Base-by-base conservation (phyloP, 164 flowering plant species). In the Nymphaea thermarum region DNA sequence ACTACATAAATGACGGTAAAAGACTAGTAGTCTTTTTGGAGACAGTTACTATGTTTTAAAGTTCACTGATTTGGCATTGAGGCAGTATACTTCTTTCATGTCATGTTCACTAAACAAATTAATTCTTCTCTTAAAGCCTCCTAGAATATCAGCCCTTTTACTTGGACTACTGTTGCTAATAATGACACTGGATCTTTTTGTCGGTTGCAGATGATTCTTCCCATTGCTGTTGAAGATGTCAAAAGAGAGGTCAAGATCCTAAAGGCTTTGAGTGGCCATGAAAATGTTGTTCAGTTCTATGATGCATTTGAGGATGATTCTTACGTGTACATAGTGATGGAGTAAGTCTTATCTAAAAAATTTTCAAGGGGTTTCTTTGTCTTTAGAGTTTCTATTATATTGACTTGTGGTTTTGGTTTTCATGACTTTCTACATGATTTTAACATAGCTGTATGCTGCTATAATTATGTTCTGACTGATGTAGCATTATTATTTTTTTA, bases 171-270 rank as follows among this genome's bases (percentile, higher is more conserved):
- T 47, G 55, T 47, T 7, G 55, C 7, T 6, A 6, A 7, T 47
- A 12, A 47, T 47, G 12, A 6, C 12, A 47, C 11, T 47, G 55
- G 61, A 42, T 43, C 43, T 43, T 77, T 44, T n/a, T 62, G 57
- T 79, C 43, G 74, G 62, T 77, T 67, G 79, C 90, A 95, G 99
- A 95, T 95, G 99, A 71, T 89, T 73, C 96, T 88, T 78, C 97
- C 98, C 6, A 86, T 94, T 77, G 96, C 98, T 14, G 99, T 91
- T 63, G 99, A 94, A 74, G 99, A 91, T 82, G 99, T 94, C 57
- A 94, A 91, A 77, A 84, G 99, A 75, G 99, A 94, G 77, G 98
- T 94, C 68, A 91, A 84, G 84, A 94, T 94, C 79, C 82, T 94
- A 73, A 73, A 81, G 71, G 93, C 85, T 15, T 86, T 94, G 25